Evolutionary conservation across 176 grass and related monocot species (phyloP).

Genomic region (Tuctoria greenei): DNA sequence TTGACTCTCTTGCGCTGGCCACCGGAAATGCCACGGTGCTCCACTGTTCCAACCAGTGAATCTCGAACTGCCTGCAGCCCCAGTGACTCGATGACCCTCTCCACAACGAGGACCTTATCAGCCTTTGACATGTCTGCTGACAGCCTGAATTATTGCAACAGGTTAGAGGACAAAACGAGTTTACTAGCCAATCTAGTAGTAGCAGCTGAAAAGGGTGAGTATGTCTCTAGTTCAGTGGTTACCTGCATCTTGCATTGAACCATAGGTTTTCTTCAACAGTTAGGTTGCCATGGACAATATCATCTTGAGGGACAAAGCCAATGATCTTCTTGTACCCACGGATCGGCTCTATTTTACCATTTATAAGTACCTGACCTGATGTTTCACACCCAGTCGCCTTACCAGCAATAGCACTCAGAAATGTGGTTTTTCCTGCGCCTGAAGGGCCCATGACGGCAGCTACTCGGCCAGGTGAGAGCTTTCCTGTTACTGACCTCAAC

Average conservation of each 20-base stretch:
- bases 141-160: constrained; percentile 55
- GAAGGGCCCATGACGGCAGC: constrained; percentile 97
- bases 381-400: constrained; percentile 88
- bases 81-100: constrained; percentile 90
- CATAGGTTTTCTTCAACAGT: constrained; percentile 97
- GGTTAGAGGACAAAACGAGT: neutral
- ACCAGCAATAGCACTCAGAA: constrained; percentile 87
- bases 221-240: too few species aligned
- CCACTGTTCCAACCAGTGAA: constrained; percentile 83
- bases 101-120: constrained; percentile 90
- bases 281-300: constrained; percentile 95
- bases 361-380: constrained; percentile 76
- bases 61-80: constrained; percentile 84
- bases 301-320: constrained; percentile 96
- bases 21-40: constrained; percentile 88
- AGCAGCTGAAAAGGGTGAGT: too few species aligned
- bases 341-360: constrained; percentile 86
- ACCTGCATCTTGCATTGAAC: constrained; percentile 99
- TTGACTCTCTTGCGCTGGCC: constrained; percentile 96
- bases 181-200: neutral
- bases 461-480: constrained; percentile 77
- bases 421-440: constrained; percentile 93
- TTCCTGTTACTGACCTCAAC: constrained; percentile 76
- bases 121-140: constrained; percentile 87
- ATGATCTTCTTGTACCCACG: constrained; percentile 94